Evolutionary conservation across 2,329 filamentous ascomycete genomes (phyloP), one percentile per base, ranked within the genome.

Genomic region (Ophiostoma triangulosporum): DNA sequence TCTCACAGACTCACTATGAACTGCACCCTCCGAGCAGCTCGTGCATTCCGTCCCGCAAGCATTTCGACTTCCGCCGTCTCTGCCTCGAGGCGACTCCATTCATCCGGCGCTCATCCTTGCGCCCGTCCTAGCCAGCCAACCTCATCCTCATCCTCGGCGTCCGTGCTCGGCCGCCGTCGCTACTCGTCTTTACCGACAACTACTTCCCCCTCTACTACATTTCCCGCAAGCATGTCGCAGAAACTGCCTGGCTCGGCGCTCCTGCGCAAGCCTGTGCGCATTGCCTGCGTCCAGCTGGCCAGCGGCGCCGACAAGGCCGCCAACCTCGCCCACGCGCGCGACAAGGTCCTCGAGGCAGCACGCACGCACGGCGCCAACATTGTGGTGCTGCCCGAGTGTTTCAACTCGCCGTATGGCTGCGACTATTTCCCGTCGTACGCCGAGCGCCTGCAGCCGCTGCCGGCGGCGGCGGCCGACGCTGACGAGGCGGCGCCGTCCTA

Each of bases 381-480:
- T 56, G 83, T 97, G 59, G 88, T 97, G 32, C 79, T 98, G 17
- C 93, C 93, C 33, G 93, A 98, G 73, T 98, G 93, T 76, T 98
- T 98, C 81, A 98, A 98, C 74, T 94, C 87, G 40, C 93, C 93
- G 8, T 98, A 98, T 69, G 93, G 93, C 60, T 89, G 83, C 60
- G 68, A 88, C 64, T 90, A 84, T 74, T 98, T 98, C 70, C 84
- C 90, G 52, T 79, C 83, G 57, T 97, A 97, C 68, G 90, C 93
- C 60, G 93, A 98, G 70, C 84, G 81, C 1, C 81, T 97, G n/a
- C 69, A 72, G 49, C 88, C 88, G 1, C 84, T 81, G 3, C 87
- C 88, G 27, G 88, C 89, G 0, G 72, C 81, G 3, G 66, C 72
- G n/a, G n/a, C n/a, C n/a, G n/a, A n/a, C n/a, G n/a, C n/a, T n/a